phyloP scores from a whole-genome alignment of 768 basidiomycete genomes.

The Cubamyces lactineus region DNA sequence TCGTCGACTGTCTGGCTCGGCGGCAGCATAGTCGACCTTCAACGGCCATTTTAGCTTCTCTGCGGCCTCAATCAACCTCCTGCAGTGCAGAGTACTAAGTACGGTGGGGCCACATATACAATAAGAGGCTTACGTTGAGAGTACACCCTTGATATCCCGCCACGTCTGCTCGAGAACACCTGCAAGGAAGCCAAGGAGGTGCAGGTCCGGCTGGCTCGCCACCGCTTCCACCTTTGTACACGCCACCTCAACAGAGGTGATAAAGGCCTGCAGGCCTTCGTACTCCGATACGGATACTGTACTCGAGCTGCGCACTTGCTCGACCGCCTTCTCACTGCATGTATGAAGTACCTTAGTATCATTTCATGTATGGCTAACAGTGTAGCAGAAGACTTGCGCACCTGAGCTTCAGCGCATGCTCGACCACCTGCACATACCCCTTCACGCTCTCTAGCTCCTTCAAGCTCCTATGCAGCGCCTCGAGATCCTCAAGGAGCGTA shows the following conservation, averaged over 20 bases:
- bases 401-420: constrained; percentile 75
- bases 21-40: constrained; percentile 63
- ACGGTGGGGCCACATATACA: background rate
- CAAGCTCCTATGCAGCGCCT: constrained; percentile 74
- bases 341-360: background rate
- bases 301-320: constrained; percentile 49
- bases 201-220: constrained; percentile 53
- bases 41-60: constrained; percentile 89
- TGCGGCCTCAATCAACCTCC: constrained; percentile 62
- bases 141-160: constrained; percentile 66
- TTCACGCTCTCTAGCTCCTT: constrained; percentile 78
- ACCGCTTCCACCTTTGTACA: constrained; percentile 51
- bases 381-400: constrained; percentile 36
- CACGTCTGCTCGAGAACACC: constrained; percentile 73
- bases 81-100: constrained; percentile 35
- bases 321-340: constrained; percentile 59
- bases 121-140: constrained; percentile 58
- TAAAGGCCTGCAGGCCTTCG: constrained; percentile 63
- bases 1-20: constrained; percentile 52
- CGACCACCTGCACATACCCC: constrained; percentile 74
- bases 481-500: constrained; percentile 82
- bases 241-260: constrained; percentile 48
- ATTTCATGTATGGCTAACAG: background rate
- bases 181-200: constrained; percentile 64
- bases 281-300: constrained; percentile 53